Base-by-base conservation (phyloP, 768 basidiomycete genomes). In the Kwoniella newhampshirensis region DNA sequence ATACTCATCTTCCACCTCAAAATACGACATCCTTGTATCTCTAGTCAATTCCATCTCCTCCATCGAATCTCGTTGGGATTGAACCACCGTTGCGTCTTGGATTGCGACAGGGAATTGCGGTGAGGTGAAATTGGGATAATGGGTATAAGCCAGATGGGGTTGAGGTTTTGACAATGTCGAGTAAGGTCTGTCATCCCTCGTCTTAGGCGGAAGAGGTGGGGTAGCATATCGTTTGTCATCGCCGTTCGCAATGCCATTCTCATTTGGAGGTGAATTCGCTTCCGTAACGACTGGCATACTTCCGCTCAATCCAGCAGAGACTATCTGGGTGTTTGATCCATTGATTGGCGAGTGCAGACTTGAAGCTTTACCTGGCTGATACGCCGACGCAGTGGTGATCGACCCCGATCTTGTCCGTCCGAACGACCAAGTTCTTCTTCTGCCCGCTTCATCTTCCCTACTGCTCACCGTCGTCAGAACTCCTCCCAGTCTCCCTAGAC, bases 61-160 rank as follows among this genome's bases (percentile, higher is more conserved):
- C 0, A 17, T 39, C 6, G 27, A 15, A 40, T 3, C 4, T 35
- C 28, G 48, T 3, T 21, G 4, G 3, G 7, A 35, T 15, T 15
- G 36, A 9, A 2, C 39, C 17, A 2, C 28, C 41, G 25, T 7
- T 5, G 12, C n/a, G 9, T 41, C 39, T 4, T 11, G 23, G 23
- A 20, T 18, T 11, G 17, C n/a, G 7, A 3, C 9, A 20, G 53
- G 21, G 18, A 3, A 6, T 28, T 32, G 45, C 28, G 36, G 3
- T 13, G 60, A 49, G 12, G 74, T 73, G 44, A 64, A 67, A 54
- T 75, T 75, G 1, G 74, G 74, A 54, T 74, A 75, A 7, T 55
- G 30, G 4, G 23, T 37, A 36, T 68, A 59, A 12, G 63, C 47
- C 9, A 47, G 50, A 6, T 64, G 64, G 15, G 74, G 74, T 25